These are phyloP conservation scores for Tolypocladium tundrense DNA, from an alignment of 2,329 filamentous ascomycete species.

Conservation along the genomic window DNA sequence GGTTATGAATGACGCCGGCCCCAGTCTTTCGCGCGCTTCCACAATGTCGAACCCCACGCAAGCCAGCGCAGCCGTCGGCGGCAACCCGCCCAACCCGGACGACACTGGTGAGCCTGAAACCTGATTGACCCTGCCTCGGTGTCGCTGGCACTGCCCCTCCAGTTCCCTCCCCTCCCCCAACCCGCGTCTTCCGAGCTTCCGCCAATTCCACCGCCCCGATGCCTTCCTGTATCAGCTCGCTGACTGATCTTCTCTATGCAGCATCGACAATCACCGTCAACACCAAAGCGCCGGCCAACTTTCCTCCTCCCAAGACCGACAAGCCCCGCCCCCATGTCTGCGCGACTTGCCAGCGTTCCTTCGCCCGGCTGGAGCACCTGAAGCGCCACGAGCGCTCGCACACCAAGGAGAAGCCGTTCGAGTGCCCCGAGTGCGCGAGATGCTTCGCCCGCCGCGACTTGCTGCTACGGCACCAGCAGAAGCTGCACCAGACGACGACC, in stretches of 20 bases:
- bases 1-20: constrained; percentile 29
- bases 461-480: constrained; percentile 91
- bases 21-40: constrained; percentile 23
- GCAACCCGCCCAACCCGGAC: constrained; percentile 19
- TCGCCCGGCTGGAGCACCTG: constrained; percentile 88
- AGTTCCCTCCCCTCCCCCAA: constrained; percentile 14
- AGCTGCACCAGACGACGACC: constrained; percentile 87
- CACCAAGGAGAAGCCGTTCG: constrained; percentile 97
- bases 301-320: constrained; percentile 86
- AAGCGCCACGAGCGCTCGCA: constrained; percentile 98
- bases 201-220: neutral
- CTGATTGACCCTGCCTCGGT: constrained; percentile 5
- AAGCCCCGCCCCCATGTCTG: constrained; percentile 95
- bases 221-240: constrained; percentile 4
- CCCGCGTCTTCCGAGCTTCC: neutral
- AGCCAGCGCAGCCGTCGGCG: constrained; percentile 17
- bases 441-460: constrained; percentile 93
- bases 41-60: constrained; percentile 25
- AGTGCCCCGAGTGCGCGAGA: constrained; percentile 86
- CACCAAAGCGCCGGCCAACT: constrained; percentile 33
- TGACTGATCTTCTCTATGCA: constrained; percentile 13
- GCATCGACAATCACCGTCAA: constrained; percentile 43
- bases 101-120: constrained; percentile 28
- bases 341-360: constrained; percentile 80
- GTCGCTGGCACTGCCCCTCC: constrained; percentile 21